phyloP scores from a whole-genome alignment of 2,329 filamentous ascomycete species.

The Cladosporium oxysporum region DNA sequence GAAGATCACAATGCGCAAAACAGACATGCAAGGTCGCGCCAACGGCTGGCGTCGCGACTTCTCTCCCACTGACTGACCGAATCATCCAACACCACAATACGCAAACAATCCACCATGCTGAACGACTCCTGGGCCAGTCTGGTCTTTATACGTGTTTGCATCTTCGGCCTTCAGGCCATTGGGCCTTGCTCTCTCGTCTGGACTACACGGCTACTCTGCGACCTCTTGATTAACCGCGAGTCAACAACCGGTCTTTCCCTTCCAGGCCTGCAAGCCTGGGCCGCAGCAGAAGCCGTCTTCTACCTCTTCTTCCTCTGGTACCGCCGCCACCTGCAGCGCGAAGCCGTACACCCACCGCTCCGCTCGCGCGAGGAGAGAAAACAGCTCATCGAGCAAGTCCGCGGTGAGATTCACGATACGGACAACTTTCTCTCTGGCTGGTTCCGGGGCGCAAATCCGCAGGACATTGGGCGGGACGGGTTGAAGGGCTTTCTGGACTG shows the following conservation, averaged over 20 bases:
- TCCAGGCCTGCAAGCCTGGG: constrained; percentile 45
- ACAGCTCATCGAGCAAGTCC: constrained; percentile 59
- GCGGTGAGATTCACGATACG: constrained; percentile 56
- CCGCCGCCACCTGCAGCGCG: constrained; percentile 52
- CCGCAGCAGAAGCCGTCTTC: constrained; percentile 58
- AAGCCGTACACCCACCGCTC: constrained; percentile 52
- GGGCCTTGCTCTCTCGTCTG: constrained; percentile 28
- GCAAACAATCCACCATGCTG: constrained; percentile 23
- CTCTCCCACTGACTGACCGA: not conserved
- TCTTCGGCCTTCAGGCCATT: constrained; percentile 26
- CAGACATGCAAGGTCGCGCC: not conserved
- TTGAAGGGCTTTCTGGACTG: constrained; percentile 67
- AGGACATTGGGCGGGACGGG: constrained; percentile 67
- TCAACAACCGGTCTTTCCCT: constrained; percentile 18
- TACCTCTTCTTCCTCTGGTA: constrained; percentile 56
- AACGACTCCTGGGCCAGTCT: constrained; percentile 26
- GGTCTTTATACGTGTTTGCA: constrained; percentile 27
- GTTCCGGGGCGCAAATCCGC: constrained; percentile 62
- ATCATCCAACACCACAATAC: not conserved
- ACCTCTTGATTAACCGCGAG: not conserved
- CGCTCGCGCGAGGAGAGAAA: constrained; percentile 52
- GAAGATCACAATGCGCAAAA: not conserved
- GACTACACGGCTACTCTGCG: constrained; percentile 23
- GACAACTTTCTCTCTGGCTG: constrained; percentile 62
- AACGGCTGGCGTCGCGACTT: not conserved